These are phyloP conservation scores for Candida sakaeoensis DNA, from an alignment of 805 yeast species.

Conservation along the genomic window DNA sequence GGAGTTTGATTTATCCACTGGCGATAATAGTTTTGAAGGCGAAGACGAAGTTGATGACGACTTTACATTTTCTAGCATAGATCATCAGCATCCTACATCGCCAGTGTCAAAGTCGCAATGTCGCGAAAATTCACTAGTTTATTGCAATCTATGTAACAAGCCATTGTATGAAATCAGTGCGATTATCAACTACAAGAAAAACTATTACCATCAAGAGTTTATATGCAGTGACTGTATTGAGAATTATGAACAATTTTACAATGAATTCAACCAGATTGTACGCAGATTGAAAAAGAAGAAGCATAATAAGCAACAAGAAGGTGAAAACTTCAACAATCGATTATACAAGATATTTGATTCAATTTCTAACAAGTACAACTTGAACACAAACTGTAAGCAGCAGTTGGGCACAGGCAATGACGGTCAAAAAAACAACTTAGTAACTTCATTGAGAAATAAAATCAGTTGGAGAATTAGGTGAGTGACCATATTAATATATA, in stretches of 20 bases:
- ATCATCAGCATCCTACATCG: background rate
- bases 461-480: slow-evolving; percentile 2
- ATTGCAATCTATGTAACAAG: slow-evolving; percentile 68
- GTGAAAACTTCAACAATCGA: slow-evolving; percentile 8
- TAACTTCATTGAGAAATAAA: background rate
- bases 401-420: background rate
- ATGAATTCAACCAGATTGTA: slow-evolving; percentile 26
- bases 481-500: background rate
- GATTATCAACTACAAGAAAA: slow-evolving; percentile 11
- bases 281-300: slow-evolving; percentile 2
- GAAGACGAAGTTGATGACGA: slow-evolving; percentile 6
- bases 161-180: slow-evolving; percentile 63
- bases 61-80: slow-evolving; percentile 3
- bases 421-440: background rate
- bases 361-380: slow-evolving; percentile 19
- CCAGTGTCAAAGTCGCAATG: background rate
- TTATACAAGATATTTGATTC: slow-evolving; percentile 18
- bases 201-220: slow-evolving; percentile 44
- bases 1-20: too few species aligned
- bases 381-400: background rate
- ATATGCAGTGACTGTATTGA: slow-evolving; percentile 62
- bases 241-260: slow-evolving; percentile 49
- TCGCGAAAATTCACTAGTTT: slow-evolving; percentile 29
- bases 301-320: background rate
- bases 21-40: background rate